A percentile compares a stretch with the other conserved stretches of the same genome.
These are phyloP conservation scores for Silene coronaria DNA, from an alignment of 179 eudicot genomes.

Conservation along the genomic window DNA sequence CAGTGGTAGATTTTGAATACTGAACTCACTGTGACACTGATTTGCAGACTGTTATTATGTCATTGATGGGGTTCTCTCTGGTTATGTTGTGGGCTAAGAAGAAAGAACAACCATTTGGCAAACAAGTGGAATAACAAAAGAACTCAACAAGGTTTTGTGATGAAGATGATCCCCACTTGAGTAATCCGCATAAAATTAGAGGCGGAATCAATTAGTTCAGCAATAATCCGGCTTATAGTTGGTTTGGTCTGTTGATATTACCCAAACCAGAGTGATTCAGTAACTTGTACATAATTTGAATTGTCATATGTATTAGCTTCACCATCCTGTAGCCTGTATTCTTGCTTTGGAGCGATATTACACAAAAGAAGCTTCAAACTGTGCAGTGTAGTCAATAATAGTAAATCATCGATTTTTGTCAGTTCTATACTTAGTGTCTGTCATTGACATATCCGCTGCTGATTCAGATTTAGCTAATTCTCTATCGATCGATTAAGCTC, in stretches of 20 bases:
- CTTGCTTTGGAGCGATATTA: no score
- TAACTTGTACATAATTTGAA: neutral
- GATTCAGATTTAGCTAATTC: no score
- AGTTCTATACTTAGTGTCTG: no score
- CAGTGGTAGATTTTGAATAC: neutral
- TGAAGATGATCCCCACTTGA: slow-evolving; percentile 11
- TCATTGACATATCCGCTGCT: no score
- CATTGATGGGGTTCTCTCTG: slow-evolving; percentile 85
- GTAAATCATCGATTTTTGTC: no score
- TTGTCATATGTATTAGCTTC: neutral
- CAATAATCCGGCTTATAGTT: neutral
- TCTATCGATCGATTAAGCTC: no score
- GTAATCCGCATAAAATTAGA: neutral
- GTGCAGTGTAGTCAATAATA: neutral
- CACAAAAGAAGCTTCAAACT: neutral
- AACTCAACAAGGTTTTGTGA: neutral
- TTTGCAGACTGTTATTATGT: slow-evolving; percentile 83
- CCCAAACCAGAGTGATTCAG: neutral
- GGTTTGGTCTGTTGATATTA: neutral
- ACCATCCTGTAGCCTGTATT: no score
- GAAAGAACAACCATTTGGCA: slow-evolving; percentile 22
- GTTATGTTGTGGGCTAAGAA: slow-evolving; percentile 83
- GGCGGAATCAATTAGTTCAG: neutral
- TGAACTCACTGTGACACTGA: neutral
- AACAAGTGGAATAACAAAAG: neutral